These are phyloP conservation scores for Exophiala oligosperma DNA, from an alignment of 2,329 filamentous ascomycete genomes.

Conservation along the genomic window DNA sequence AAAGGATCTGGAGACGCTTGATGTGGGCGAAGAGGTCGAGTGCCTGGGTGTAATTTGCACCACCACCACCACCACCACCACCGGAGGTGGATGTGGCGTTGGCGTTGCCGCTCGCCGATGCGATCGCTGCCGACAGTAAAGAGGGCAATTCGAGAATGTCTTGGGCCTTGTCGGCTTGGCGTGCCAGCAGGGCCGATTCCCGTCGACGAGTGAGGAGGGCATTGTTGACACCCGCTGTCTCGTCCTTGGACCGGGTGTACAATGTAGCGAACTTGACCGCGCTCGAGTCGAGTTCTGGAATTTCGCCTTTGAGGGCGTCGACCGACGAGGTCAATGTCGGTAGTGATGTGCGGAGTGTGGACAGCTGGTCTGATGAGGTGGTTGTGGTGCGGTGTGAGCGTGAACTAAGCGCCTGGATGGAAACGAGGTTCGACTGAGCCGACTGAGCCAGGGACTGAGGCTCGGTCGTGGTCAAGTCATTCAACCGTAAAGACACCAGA, in stretches of 20 bases:
- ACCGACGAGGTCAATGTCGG: constrained; percentile 67
- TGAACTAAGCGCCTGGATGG: constrained; percentile 84
- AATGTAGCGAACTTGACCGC: constrained; percentile 78
- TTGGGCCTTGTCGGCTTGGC: constrained; percentile 85
- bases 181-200: constrained; percentile 75
- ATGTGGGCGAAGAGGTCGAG: constrained; percentile 94
- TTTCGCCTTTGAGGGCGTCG: constrained; percentile 65
- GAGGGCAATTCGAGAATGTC: constrained; percentile 90
- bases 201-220: constrained; percentile 71
- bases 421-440: constrained; percentile 76
- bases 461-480: constrained; percentile 72
- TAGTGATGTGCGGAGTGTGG: constrained; percentile 70
- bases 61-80: too few species aligned
- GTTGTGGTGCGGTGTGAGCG: constrained; percentile 85
- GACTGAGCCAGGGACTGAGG: constrained; percentile 76
- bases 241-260: constrained; percentile 65
- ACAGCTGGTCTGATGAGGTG: constrained; percentile 73
- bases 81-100: constrained; percentile 42
- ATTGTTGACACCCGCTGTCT: constrained; percentile 55
- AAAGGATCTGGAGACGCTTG: constrained; percentile 77
- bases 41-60: constrained; percentile 79
- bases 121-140: constrained; percentile 72
- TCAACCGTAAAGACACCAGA: constrained; percentile 73
- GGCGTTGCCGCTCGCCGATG: constrained; percentile 44
- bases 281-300: constrained; percentile 77